A percentile compares a stretch with the other conserved stretches of the same genome.
phyloP scores from a whole-genome alignment of 495 filamentous ascomycete species.

The Aspergillus conjunctus region DNA sequence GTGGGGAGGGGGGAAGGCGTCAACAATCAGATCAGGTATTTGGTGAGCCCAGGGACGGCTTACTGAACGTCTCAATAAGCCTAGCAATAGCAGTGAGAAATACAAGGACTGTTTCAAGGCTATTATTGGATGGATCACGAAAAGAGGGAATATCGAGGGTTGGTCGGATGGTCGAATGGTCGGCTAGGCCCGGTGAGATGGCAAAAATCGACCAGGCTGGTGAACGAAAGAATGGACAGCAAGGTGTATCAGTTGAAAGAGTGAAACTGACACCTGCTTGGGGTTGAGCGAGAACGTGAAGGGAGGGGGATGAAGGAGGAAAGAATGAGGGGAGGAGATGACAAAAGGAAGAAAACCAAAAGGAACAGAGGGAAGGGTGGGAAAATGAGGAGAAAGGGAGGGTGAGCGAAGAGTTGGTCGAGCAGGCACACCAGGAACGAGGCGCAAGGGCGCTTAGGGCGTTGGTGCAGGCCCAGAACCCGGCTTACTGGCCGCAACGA shows the following conservation, averaged over 20 bases:
- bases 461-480: constrained; percentile 22
- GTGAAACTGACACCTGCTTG: constrained; percentile 75
- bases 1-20: constrained; percentile 2
- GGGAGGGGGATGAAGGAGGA: constrained; percentile 21
- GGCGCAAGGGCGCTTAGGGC: constrained; percentile 28
- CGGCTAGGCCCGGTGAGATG: constrained; percentile 6
- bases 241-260: constrained; percentile 70
- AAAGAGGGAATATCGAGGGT: constrained; percentile 26
- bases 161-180: constrained; percentile 20
- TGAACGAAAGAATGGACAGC: constrained; percentile 55
- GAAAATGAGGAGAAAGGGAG: constrained; percentile 28
- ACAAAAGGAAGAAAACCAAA: constrained; percentile 52
- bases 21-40: background rate
- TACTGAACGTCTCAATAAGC: constrained; percentile 14
- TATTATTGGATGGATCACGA: constrained; percentile 13
- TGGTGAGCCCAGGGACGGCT: constrained; percentile 1
- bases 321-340: constrained; percentile 44
- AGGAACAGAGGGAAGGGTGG: constrained; percentile 37
- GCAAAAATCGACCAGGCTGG: constrained; percentile 19
- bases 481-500: constrained; percentile 14
- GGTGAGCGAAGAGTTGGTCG: constrained; percentile 15
- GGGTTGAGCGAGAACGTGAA: constrained; percentile 32
- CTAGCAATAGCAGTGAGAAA: background rate
- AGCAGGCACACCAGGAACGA: constrained; percentile 22
- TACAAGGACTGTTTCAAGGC: background rate